Base-by-base conservation (phyloP, 768 basidiomycete genomes). In the Fomitopsis pulvina region DNA sequence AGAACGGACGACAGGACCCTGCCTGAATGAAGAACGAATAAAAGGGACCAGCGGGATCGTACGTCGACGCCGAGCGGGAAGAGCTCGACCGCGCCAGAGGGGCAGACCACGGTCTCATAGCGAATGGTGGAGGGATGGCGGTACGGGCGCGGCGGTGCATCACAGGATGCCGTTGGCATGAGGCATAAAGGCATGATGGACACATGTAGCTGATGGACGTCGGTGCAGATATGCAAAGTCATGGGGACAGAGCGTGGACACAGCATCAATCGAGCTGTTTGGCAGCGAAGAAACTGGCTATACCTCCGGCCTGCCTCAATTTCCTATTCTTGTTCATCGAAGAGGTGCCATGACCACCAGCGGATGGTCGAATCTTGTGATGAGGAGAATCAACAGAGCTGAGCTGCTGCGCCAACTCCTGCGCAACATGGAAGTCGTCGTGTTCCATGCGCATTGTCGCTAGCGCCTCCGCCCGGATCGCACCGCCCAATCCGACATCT, bases 381-480 rank as follows among this genome's bases (percentile, higher is more conserved):
- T n/a, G n/a, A 57, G 48, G 60, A 46, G 45, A 52, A 46, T 39
- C 42, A 30, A 50, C 54, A 28, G 56, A 59, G 41, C 61, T 63
- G 45, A 66, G 51, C 47, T 73, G 69, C 22, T 74, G 74, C 20
- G 83, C 76, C 45, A 97, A 62, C 48, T 90, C 85, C 58, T 83
- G 74, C 1, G 94, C 93, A 57, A 92, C 81, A 65, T 97, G 94
- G 64, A 81, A 96, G 66, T 96, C 94, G 29, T 80, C 76, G 58
- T 97, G 94, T 61, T 96, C 94, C 64, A 76, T 57, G 47, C 71
- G 72, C 48, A 79, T 60, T 52, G 66, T 66, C 5, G 65, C 69
- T 30, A 84, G 57, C 18, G 71, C 57, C 60, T 60, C 50, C 66
- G 62, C 52, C 55, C 58, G 54, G 43, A 66, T 58, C 54, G 53